phyloP scores from a whole-genome alignment of 441 rosid species.

The Gossypium trilobum region DNA sequence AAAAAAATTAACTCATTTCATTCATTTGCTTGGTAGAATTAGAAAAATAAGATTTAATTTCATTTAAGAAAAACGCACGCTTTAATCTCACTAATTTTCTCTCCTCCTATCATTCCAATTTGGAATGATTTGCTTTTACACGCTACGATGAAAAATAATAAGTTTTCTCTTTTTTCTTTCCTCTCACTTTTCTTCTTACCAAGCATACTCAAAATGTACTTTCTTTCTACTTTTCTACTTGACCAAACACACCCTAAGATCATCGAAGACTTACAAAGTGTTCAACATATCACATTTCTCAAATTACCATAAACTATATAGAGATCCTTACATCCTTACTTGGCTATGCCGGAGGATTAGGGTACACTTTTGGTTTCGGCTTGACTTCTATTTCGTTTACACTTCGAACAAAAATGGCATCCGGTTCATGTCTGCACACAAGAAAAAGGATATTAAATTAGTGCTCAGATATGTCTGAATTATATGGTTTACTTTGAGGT shows the following conservation, averaged over 20 bases:
- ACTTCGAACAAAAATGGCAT: constrained; percentile 59
- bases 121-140: no score
- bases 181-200: background rate
- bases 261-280: background rate
- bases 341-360: constrained; percentile 55
- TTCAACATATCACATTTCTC: background rate
- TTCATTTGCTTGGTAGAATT: no score
- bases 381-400: constrained; percentile 80
- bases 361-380: constrained; percentile 74
- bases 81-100: no score
- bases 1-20: no score
- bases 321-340: background rate
- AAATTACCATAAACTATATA: background rate
- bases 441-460: background rate
- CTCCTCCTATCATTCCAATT: no score
- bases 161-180: no score
- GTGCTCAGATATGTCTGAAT: background rate
- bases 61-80: no score
- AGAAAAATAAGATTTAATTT: no score
- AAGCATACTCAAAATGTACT: background rate
- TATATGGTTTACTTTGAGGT: background rate
- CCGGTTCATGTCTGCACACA: constrained; percentile 73
- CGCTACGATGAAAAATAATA: no score
- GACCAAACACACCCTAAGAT: background rate
- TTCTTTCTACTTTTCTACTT: background rate